Base-by-base conservation (phyloP, 2,329 filamentous ascomycete genomes). In the Verticillium isaacii region DNA sequence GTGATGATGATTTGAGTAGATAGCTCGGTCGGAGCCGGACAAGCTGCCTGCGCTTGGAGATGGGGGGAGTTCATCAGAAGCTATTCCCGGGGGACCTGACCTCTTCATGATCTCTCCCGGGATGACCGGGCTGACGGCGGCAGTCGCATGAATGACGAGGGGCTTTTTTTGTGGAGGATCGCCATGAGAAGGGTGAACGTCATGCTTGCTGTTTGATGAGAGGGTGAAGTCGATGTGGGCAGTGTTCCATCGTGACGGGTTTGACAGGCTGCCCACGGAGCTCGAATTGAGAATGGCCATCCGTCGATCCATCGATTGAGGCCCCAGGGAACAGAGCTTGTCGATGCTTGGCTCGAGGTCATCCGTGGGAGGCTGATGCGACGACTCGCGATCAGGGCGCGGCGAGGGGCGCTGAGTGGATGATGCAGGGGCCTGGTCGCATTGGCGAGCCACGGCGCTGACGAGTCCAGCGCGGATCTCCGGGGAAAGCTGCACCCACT, bases 391-490 rank as follows among this genome's bases (percentile, higher is more conserved):
- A 57, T 15, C 25, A 32, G 19, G 15, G 57, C 29, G 23, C 37
- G 25, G n/a, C 11, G 25, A 32, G 23, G 23, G 57, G 39, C 57
- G 37, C 37, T 58, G 37, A 45, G 37, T 50, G 37, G 37, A 15
- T 34, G 17, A 34, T 15, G 19, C 17, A 9, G 19, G 39, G 39
- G 19, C 39, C 39, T 45, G 29, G 56, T 32, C 9, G 56, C 37
- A 41, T 58, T 58, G 56, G 57, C 57, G 17, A 58, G 57, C 57
- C 57, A 39, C 57, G 39, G n/a, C 25, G 57, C 57, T 58, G 57
- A 58, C 57, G 57, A 58, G 57, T 39, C 57, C 57, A 29, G 39
- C 57, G 57, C 57, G 57, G 57, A 58, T 58, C 57, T 50, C 57
- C 57, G 57, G 57, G 57, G 57, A 41, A 52, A 58, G 37, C 15